phyloP scores from a whole-genome alignment of 2,329 filamentous ascomycete genomes.

The Metarhizium album region DNA sequence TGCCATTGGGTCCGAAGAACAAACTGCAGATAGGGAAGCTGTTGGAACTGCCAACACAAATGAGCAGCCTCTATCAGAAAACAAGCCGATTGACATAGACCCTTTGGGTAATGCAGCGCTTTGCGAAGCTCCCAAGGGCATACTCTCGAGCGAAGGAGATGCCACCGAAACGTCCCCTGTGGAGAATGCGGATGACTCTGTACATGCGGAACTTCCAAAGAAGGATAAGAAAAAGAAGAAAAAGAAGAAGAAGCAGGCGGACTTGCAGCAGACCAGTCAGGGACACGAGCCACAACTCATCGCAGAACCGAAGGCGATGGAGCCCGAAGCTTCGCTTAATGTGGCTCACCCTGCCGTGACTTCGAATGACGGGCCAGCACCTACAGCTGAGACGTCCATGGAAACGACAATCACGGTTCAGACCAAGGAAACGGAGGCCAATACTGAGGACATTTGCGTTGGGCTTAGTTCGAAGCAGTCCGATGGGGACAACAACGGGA shows the following conservation, averaged over 20 bases:
- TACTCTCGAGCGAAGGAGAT: too few species aligned
- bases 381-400: not conserved
- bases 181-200: not conserved
- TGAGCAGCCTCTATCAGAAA: too few species aligned
- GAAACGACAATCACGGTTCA: not conserved
- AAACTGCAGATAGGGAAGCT: too few species aligned
- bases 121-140: too few species aligned
- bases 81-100: too few species aligned
- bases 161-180: not conserved
- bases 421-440: conserved; percentile 11
- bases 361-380: conserved; percentile 11
- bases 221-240: conserved; percentile 25
- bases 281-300: conserved; percentile 2
- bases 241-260: conserved; percentile 16
- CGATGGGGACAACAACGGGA: conserved; percentile 24
- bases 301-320: not conserved
- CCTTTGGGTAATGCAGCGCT: too few species aligned
- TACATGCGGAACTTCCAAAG: conserved; percentile 19
- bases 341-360: not conserved
- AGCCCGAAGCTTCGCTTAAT: not conserved
- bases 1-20: not conserved
- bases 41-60: too few species aligned
- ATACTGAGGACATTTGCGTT: conserved; percentile 20
- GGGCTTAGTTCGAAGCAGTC: conserved; percentile 18
- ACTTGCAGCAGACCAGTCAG: conserved; percentile 8